phyloP scores from a whole-genome alignment of 257 asterid genomes.

The Fraxinus quadrangulata region DNA sequence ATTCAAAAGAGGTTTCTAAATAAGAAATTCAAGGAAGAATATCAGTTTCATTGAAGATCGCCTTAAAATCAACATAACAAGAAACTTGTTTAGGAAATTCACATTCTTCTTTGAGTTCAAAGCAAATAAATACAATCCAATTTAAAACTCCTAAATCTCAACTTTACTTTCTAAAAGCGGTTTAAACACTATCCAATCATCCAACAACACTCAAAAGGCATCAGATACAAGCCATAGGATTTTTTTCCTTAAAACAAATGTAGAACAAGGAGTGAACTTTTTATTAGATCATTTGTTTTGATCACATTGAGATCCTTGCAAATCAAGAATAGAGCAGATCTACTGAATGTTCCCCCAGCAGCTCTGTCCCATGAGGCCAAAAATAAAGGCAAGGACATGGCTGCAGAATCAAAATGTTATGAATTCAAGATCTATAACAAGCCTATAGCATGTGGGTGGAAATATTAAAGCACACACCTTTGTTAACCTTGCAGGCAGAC shows the following conservation, averaged over 20 bases:
- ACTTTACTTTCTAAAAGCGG: neutral
- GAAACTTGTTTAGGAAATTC: neutral
- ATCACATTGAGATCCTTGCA: neutral
- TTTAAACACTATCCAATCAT: neutral
- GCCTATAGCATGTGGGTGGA: neutral
- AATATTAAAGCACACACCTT: conserved; percentile 48
- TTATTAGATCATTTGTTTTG: no score
- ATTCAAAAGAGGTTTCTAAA: neutral
- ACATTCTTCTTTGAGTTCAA: neutral
- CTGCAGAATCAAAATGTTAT: neutral
- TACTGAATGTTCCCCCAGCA: neutral
- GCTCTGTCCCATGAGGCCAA: neutral
- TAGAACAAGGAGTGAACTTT: no score
- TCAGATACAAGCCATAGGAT: neutral
- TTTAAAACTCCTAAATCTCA: neutral
- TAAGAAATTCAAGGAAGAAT: neutral
- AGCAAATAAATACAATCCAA: neutral
- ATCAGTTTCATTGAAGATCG: neutral
- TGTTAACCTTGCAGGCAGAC: conserved; percentile 96
- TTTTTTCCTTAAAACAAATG: no score
- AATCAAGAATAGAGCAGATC: neutral
- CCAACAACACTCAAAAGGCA: neutral
- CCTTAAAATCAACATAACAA: neutral
- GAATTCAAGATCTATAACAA: no score
- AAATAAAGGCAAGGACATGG: neutral